Evolutionary conservation across 2,329 filamentous ascomycete genomes (phyloP).

Genomic region (Paraconiothyrium sp.): DNA sequence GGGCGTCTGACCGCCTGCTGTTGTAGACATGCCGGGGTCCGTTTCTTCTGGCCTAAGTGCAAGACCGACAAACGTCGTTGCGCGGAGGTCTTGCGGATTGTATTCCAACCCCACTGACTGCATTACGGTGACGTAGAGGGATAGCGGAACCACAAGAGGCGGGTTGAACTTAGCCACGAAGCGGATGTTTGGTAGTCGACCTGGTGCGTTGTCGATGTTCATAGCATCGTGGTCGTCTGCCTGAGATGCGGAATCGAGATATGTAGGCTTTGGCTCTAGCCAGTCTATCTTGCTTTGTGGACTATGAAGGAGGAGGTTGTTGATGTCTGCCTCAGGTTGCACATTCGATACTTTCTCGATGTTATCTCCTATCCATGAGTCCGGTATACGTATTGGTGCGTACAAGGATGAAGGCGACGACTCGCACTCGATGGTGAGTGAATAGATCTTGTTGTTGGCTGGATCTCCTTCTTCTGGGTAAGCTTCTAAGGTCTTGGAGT

Average conservation of each 20-base stretch:
- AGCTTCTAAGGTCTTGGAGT: constrained; percentile 27
- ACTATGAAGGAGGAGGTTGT: constrained; percentile 55
- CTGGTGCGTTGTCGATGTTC: constrained; percentile 61
- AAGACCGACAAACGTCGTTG: constrained; percentile 60
- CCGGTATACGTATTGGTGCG: constrained; percentile 74
- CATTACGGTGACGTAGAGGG: constrained; percentile 70
- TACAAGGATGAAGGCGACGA: constrained; percentile 57
- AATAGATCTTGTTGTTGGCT: constrained; percentile 66
- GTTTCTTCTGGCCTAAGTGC: constrained; percentile 56
- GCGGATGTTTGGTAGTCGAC: constrained; percentile 73
- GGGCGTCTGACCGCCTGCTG: constrained; percentile 50
- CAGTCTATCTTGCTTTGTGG: constrained; percentile 65
- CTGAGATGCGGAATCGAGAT: constrained; percentile 49
- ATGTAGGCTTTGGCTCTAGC: constrained; percentile 74
- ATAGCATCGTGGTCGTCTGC: constrained; percentile 61
- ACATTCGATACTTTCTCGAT: constrained; percentile 65
- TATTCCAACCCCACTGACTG: constrained; percentile 67
- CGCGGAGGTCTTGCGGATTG: constrained; percentile 61
- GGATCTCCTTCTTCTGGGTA: constrained; percentile 47
- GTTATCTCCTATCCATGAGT: constrained; percentile 75
- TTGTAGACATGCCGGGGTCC: constrained; percentile 64
- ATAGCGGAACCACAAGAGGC: constrained; percentile 74
- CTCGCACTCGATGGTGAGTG: constrained; percentile 73
- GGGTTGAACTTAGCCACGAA: constrained; percentile 81
- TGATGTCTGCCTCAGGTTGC: constrained; percentile 46